These are phyloP conservation scores for Microcera coccophila DNA, from an alignment of 2,329 filamentous ascomycete genomes.

Conservation along the genomic window DNA sequence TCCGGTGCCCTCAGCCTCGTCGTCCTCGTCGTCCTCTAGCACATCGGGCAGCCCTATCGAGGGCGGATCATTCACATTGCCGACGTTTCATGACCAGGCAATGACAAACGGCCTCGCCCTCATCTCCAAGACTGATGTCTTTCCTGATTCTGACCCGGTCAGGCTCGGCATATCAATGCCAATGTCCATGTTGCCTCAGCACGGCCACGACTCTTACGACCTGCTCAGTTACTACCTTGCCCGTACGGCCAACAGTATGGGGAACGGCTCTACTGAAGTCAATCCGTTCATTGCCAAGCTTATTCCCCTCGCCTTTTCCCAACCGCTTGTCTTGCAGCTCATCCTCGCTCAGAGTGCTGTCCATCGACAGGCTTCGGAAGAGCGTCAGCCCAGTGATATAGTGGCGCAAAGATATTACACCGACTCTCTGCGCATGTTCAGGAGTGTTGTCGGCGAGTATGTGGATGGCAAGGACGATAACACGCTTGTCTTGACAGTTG, in stretches of 20 bases:
- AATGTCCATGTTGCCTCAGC: conserved; percentile 29
- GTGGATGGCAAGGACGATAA: conserved; percentile 32
- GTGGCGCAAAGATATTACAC: conserved; percentile 36
- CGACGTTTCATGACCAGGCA: conserved; percentile 15
- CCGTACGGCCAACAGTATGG: conserved; percentile 45
- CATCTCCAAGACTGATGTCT: conserved; percentile 7
- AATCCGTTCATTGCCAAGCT: conserved; percentile 46
- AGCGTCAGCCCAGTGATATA: conserved; percentile 24
- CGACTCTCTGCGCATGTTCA: conserved; percentile 35
- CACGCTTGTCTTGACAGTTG: conserved; percentile 39
- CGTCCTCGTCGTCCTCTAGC: conserved; percentile 14
- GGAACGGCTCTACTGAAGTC: conserved; percentile 43
- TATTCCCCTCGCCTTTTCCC: conserved; percentile 43
- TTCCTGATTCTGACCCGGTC: conserved; percentile 5
- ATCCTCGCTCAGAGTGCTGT: conserved; percentile 44
- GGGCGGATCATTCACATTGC: conserved; percentile 2
- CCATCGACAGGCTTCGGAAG: conserved; percentile 34
- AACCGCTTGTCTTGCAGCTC: conserved; percentile 43
- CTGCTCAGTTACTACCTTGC: conserved; percentile 44
- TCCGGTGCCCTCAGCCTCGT: conserved; percentile 18
- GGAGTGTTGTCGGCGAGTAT: conserved; percentile 33
- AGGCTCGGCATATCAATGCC: conserved; percentile 23
- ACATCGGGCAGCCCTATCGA: conserved; percentile 16
- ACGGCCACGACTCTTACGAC: conserved; percentile 38
- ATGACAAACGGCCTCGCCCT: conserved; percentile 21